These are phyloP conservation scores for Periconia digitata DNA, from an alignment of 2,329 filamentous ascomycete species.

Conservation along the genomic window DNA sequence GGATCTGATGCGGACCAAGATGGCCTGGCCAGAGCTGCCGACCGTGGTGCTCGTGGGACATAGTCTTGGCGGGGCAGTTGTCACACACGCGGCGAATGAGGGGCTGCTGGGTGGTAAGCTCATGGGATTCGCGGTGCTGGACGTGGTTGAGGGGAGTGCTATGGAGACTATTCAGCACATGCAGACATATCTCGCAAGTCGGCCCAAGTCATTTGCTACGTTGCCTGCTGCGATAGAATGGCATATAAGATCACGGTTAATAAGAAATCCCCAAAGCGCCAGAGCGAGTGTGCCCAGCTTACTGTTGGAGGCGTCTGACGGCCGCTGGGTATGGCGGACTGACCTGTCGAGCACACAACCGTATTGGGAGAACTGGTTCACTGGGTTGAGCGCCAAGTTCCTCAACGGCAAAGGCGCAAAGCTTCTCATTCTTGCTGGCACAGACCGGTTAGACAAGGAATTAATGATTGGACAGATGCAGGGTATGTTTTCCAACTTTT, in stretches of 20 bases:
- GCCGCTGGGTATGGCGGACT: conserved; percentile 78
- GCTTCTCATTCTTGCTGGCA: conserved; percentile 80
- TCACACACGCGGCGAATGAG: conserved; percentile 76
- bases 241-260: conserved; percentile 86
- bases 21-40: conserved; percentile 75
- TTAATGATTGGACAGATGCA: conserved; percentile 97
- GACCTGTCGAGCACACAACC: conserved; percentile 80
- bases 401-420: conserved; percentile 80
- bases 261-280: conserved; percentile 82
- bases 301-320: conserved; percentile 53
- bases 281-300: conserved; percentile 84
- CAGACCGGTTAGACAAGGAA: conserved; percentile 86
- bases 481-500: conserved; percentile 55
- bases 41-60: conserved; percentile 84
- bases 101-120: conserved; percentile 67
- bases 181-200: conserved; percentile 83
- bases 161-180: conserved; percentile 94
- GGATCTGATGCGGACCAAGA: conserved; percentile 63
- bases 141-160: conserved; percentile 92
- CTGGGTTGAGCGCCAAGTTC: conserved; percentile 85
- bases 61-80: conserved; percentile 87
- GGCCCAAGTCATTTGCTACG: conserved; percentile 77
- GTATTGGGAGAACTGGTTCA: conserved; percentile 95
- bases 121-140: conserved; percentile 84
- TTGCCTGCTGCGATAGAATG: conserved; percentile 84